Conservation (phyloP, 192 early-diverging fungal species). For the Kickxella alabastrina region DNA sequence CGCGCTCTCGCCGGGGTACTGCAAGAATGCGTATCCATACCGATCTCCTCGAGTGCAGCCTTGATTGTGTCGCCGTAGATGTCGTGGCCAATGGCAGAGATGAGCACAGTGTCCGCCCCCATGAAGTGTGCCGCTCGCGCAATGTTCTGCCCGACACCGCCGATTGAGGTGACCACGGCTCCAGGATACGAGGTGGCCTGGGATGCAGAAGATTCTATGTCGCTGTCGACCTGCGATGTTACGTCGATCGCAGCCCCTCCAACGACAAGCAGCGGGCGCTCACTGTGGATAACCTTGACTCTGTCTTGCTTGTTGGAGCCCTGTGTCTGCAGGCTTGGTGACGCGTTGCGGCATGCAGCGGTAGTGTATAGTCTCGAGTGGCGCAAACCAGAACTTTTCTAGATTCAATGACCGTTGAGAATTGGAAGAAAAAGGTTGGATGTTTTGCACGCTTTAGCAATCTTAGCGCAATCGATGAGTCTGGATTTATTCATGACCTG, state of each 20-base stretch:
- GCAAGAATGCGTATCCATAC: conserved; percentile 55
- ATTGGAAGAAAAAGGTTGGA: no score
- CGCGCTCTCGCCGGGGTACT: conserved; percentile 13
- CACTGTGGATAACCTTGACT: background rate
- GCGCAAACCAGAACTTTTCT: no score
- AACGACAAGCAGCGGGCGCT: conserved; percentile 66
- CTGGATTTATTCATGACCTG: no score
- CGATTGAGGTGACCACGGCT: conserved; percentile 57
- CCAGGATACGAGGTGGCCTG: conserved; percentile 74
- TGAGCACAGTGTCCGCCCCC: conserved; percentile 59
- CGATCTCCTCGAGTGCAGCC: conserved; percentile 51
- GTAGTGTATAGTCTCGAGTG: background rate
- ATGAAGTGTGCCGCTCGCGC: conserved; percentile 72
- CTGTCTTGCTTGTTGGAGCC: background rate
- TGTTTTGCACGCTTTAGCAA: no score
- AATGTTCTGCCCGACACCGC: conserved; percentile 93
- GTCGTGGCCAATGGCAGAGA: conserved; percentile 74
- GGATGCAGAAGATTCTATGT: background rate
- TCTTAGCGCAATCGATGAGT: no score
- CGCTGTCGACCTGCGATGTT: conserved; percentile 20
- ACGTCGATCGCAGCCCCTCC: conserved; percentile 90
- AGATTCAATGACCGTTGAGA: no score
- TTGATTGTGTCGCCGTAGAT: conserved; percentile 55
- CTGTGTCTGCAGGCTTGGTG: no score
- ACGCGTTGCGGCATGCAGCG: no score